A percentile compares a stretch with the other conserved stretches of the same genome.
These are phyloP conservation scores for Takakia lepidozioides DNA, from an alignment of 225 moss, liverwort and hornwort species.

Conservation along the genomic window DNA sequence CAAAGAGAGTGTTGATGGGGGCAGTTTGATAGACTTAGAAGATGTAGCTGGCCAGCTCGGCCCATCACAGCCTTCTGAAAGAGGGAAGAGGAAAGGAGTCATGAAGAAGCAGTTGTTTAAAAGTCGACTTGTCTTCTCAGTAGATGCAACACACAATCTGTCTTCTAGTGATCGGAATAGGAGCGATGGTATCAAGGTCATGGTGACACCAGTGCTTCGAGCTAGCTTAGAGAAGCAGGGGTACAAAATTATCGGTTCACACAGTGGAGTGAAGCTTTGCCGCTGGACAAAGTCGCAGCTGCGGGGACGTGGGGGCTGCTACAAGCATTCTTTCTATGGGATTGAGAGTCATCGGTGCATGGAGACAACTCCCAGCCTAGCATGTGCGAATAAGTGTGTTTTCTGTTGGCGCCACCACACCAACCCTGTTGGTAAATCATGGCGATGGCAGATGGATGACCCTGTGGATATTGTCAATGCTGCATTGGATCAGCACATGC, in stretches of 20 bases:
- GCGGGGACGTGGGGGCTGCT: slow-evolving; percentile 96
- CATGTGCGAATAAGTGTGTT: slow-evolving; percentile 97
- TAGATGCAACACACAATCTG: too few relatives aligned
- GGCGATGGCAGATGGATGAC: slow-evolving; percentile 99
- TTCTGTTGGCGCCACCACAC: slow-evolving; percentile 99
- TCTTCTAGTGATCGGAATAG: slow-evolving; percentile 7
- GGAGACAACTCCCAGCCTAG: slow-evolving; percentile 98
- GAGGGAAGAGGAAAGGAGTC: slow-evolving; percentile 58
- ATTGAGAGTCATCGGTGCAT: slow-evolving; percentile 98
- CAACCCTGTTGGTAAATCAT: slow-evolving; percentile 89
- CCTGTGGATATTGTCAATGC: slow-evolving; percentile 86
- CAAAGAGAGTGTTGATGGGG: slow-evolving; percentile 48
- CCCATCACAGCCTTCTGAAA: slow-evolving; percentile 15
- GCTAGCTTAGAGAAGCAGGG: slow-evolving; percentile 95
- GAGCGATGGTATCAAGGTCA: slow-evolving; percentile 60
- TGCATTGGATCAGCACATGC: slow-evolving; percentile 81
- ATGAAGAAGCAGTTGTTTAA: slow-evolving; percentile 44
- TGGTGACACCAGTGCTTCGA: slow-evolving; percentile 85
- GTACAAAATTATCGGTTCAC: slow-evolving; percentile 93
- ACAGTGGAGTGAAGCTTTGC: slow-evolving; percentile 97
- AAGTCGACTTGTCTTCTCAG: slow-evolving; percentile 19
- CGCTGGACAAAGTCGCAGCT: slow-evolving; percentile 98
- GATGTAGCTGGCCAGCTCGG: slow-evolving; percentile 59
- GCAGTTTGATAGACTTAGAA: slow-evolving; percentile 65
- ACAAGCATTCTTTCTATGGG: slow-evolving; percentile 98